Conservation (phyloP, 2,329 filamentous ascomycete genomes). For the Rhynchosporium graminicola region DNA sequence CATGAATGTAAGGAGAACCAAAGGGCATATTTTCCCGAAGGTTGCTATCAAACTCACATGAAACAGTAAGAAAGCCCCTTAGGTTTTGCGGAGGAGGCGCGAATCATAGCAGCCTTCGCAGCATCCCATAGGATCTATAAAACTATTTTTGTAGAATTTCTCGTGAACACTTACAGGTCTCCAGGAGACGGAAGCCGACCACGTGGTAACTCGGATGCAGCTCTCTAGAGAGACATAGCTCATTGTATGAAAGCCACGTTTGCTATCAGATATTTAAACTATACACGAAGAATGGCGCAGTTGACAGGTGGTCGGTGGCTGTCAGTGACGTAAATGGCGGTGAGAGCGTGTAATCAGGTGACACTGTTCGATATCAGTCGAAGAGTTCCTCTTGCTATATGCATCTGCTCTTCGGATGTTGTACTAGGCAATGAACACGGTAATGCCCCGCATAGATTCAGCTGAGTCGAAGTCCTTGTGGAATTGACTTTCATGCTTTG, state of each 20-base stretch:
- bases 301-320: conserved; percentile 9
- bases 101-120: neutral
- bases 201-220: neutral
- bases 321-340: conserved; percentile 8
- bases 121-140: neutral
- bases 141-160: too few relatives aligned
- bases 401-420: neutral
- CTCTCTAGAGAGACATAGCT: neutral
- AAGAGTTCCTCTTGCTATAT: conserved; percentile 4
- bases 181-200: neutral
- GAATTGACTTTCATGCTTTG: neutral
- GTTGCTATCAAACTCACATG: conserved; percentile 1
- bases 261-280: neutral
- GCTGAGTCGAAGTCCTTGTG: neutral
- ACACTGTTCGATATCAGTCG: neutral
- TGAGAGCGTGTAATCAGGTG: conserved; percentile 10
- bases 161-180: neutral
- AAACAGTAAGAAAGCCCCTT: neutral
- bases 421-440: neutral
- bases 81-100: neutral
- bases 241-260: neutral
- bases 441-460: neutral
- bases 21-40: conserved; percentile 13
- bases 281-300: neutral
- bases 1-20: conserved; percentile 13